Evolutionary conservation across 2,329 filamentous ascomycete genomes (phyloP).

Genomic region (Diplocarpon rosae): DNA sequence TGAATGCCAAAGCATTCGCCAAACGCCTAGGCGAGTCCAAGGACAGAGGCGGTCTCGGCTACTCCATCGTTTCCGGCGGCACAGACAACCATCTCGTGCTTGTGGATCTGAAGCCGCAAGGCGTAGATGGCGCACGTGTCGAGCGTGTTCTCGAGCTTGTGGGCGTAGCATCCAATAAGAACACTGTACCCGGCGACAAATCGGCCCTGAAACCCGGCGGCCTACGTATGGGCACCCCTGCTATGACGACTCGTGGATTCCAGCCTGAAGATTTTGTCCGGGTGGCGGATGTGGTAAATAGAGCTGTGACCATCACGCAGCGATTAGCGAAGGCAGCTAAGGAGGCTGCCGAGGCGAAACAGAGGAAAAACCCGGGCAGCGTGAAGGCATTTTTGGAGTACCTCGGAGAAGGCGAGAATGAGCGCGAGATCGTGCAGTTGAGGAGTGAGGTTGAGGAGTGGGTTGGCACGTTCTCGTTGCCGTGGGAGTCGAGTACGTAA

Average conservation of each 20-base stretch:
- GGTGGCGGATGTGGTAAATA: slow-evolving; percentile 77
- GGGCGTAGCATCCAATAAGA: slow-evolving; percentile 98
- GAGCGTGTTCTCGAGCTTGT: slow-evolving; percentile 86
- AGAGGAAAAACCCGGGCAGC: slow-evolving; percentile 53
- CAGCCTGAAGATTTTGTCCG: slow-evolving; percentile 76
- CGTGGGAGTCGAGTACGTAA: slow-evolving; percentile 40
- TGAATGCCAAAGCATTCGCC: slow-evolving; percentile 83
- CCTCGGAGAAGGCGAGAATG: slow-evolving; percentile 54
- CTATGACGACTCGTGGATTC: slow-evolving; percentile 97
- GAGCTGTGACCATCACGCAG: slow-evolving; percentile 67
- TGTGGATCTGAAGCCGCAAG: slow-evolving; percentile 79
- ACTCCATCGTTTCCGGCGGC: slow-evolving; percentile 84
- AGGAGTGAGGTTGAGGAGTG: slow-evolving; percentile 67
- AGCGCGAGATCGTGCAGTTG: slow-evolving; percentile 62
- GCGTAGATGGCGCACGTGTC: slow-evolving; percentile 78
- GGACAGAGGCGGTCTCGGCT: slow-evolving; percentile 66
- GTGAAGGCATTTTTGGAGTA: slow-evolving; percentile 59
- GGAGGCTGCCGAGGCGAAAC: slow-evolving; percentile 55
- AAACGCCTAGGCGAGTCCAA: slow-evolving; percentile 49
- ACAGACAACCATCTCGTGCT: slow-evolving; percentile 97
- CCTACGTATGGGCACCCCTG: slow-evolving; percentile 86
- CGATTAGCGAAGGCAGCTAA: slow-evolving; percentile 63
- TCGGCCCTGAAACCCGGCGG: slow-evolving; percentile 90
- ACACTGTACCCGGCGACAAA: slow-evolving; percentile 91
- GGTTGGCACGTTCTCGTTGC: slow-evolving; percentile 63